Evolutionary conservation across 2,329 filamentous ascomycete genomes (phyloP).

Genomic region (Aspergillus persii): DNA sequence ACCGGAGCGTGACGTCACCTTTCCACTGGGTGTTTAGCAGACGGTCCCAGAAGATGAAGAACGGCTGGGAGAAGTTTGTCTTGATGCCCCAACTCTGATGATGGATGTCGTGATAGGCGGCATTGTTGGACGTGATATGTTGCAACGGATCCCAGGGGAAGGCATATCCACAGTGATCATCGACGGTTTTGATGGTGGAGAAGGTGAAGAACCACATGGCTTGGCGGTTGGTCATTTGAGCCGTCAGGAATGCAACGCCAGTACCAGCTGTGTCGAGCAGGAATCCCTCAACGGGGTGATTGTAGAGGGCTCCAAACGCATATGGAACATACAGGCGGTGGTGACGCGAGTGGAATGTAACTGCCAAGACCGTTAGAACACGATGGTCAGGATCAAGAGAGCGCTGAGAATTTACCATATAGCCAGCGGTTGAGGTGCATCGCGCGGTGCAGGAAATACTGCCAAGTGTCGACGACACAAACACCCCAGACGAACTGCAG

Average conservation of each 20-base stretch:
- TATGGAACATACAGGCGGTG: conserved; percentile 97
- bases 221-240: conserved; percentile 80
- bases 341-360: conserved; percentile 88
- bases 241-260: conserved; percentile 75
- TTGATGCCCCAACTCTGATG: conserved; percentile 99
- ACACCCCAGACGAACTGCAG: conserved; percentile 75
- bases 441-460: conserved; percentile 92
- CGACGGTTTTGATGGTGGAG: conserved; percentile 92
- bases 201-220: conserved; percentile 85
- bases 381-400: background rate
- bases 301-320: conserved; percentile 94
- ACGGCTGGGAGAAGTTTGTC: conserved; percentile 50
- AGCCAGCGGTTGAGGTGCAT: conserved; percentile 99
- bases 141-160: conserved; percentile 94
- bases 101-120: conserved; percentile 95
- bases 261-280: conserved; percentile 87
- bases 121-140: conserved; percentile 90
- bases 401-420: conserved; percentile 66
- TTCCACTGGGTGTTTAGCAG: conserved; percentile 79
- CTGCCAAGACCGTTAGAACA: conserved; percentile 43
- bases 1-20: conserved; percentile 61
- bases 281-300: conserved; percentile 92
- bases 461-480: conserved; percentile 87
- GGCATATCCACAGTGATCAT: conserved; percentile 96
- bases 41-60: conserved; percentile 91